Percentiles rank a stretch among this genome's conserved stretches.
Evolutionary conservation across 441 rosid species (phyloP).

Genomic region (Corymbia citriodora): DNA sequence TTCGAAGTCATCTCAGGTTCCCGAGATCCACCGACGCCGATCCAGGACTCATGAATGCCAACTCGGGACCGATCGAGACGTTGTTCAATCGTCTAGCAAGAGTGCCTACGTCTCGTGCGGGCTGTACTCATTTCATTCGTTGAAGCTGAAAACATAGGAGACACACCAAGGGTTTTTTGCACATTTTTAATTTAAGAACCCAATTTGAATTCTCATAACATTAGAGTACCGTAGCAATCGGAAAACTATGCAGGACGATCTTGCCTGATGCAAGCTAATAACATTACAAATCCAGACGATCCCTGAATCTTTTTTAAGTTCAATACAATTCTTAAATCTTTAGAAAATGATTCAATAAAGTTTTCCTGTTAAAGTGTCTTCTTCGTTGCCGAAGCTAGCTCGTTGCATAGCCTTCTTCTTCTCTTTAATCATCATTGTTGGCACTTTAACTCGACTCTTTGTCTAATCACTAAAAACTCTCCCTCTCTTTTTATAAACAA

Average conservation of each 20-base stretch:
- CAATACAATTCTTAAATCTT: no score
- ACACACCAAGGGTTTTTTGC: background rate
- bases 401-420: background rate
- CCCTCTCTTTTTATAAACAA: background rate
- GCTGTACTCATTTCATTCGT: background rate
- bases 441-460: background rate
- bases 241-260: background rate
- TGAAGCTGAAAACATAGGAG: background rate
- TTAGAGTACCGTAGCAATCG: background rate
- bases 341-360: background rate
- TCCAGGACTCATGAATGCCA: background rate
- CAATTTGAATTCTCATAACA: background rate
- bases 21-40: background rate
- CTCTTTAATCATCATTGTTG: fast-evolving
- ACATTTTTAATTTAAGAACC: background rate
- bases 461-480: no score
- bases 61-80: background rate
- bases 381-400: fast-evolving
- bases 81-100: background rate
- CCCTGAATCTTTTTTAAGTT: no score
- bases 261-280: background rate
- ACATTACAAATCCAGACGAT: background rate
- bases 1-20: background rate
- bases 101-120: background rate
- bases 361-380: background rate